A percentile compares a stretch with the other conserved stretches of the same genome.
These are phyloP conservation scores for Sporothrix humicola DNA, from an alignment of 2,329 filamentous ascomycete species.

Conservation along the genomic window DNA sequence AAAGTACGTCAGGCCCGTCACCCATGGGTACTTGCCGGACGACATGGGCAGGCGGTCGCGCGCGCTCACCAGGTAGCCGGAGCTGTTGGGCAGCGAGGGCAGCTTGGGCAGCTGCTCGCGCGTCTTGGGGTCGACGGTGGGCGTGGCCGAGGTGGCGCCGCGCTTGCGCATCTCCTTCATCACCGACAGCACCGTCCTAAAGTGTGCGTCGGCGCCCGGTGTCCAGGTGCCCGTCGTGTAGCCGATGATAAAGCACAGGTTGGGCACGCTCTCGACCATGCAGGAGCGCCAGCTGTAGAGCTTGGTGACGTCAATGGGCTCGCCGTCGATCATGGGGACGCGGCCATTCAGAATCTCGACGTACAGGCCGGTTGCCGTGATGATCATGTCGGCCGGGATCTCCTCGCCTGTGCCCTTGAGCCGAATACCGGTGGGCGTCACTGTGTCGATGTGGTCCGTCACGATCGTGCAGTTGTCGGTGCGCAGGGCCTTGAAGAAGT, in stretches of 20 bases:
- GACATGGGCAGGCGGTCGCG: slow-evolving; percentile 41
- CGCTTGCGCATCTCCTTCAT: slow-evolving; percentile 35
- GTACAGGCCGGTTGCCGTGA: slow-evolving; percentile 68
- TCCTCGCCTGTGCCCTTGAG: slow-evolving; percentile 45
- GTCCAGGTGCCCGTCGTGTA: slow-evolving; percentile 69
- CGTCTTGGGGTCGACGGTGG: slow-evolving; percentile 37
- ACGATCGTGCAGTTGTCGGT: slow-evolving; percentile 50
- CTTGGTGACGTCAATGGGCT: slow-evolving; percentile 49
- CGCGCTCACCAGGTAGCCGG: slow-evolving; percentile 42
- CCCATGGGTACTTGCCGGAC: slow-evolving; percentile 42
- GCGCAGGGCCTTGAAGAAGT: slow-evolving; percentile 56
- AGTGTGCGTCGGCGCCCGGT: slow-evolving; percentile 57
- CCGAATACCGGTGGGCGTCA: slow-evolving; percentile 52
- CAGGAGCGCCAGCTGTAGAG: slow-evolving; percentile 63
- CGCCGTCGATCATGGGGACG: slow-evolving; percentile 57
- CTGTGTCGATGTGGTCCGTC: slow-evolving; percentile 54
- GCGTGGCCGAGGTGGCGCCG: slow-evolving; percentile 39
- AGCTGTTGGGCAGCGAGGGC: slow-evolving; percentile 39
- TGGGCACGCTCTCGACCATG: slow-evolving; percentile 69
- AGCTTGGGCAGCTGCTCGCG: slow-evolving; percentile 36
- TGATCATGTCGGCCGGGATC: slow-evolving; percentile 64
- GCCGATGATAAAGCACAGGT: slow-evolving; percentile 62
- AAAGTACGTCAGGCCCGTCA: slow-evolving; percentile 39
- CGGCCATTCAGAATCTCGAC: slow-evolving; percentile 61
- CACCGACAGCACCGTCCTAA: slow-evolving; percentile 37